phyloP scores from a whole-genome alignment of 257 asterid species.

The Solanum lignicaule region DNA sequence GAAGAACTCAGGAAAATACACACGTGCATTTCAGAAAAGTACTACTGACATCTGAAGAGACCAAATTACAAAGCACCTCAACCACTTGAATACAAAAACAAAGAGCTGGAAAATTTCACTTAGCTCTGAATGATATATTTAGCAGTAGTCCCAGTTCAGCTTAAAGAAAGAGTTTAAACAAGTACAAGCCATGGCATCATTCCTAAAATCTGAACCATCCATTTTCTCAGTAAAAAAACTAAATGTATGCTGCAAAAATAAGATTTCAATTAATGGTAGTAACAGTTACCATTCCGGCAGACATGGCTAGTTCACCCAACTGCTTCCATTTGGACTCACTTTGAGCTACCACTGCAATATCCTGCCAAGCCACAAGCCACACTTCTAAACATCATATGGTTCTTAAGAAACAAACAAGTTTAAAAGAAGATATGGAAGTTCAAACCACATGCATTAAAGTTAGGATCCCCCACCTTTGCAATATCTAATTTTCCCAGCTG shows the following conservation, averaged over 20 bases:
- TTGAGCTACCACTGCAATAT: slow-evolving; percentile 67
- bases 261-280: background rate
- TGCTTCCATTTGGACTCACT: slow-evolving; percentile 95
- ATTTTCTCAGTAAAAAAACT: background rate
- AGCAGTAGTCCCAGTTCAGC: background rate
- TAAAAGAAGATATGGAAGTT: background rate
- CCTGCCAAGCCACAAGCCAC: slow-evolving; percentile 34
- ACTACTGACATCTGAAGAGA: background rate
- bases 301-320: slow-evolving; percentile 94
- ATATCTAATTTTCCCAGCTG: slow-evolving; percentile 79
- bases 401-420: background rate
- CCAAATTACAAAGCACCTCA: background rate
- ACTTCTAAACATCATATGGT: background rate
- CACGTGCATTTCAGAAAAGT: background rate
- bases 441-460: background rate
- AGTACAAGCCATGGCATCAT: background rate
- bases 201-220: background rate
- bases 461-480: slow-evolving; percentile 52
- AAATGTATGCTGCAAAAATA: background rate
- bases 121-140: background rate
- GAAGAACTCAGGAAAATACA: background rate
- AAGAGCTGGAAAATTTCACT: background rate
- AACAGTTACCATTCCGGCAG: slow-evolving; percentile 71
- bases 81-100: background rate
- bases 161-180: background rate